Evolutionary conservation across 768 basidiomycete genomes (phyloP).

Genomic region (Mycena epipterygia): DNA sequence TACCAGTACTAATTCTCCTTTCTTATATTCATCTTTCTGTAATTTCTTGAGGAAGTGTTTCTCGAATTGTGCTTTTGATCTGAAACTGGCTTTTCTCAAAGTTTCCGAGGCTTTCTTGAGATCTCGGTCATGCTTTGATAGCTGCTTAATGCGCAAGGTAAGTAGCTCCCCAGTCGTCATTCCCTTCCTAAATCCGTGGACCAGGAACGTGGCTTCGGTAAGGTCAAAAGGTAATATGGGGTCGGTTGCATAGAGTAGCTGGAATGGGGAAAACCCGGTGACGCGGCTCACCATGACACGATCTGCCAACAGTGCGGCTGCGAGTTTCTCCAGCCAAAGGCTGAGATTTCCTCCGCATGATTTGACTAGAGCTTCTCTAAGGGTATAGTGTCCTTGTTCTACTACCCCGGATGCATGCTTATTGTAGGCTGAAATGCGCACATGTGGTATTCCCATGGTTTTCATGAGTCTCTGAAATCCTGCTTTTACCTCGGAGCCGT

Average conservation of each 20-base stretch:
- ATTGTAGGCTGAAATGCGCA: background rate
- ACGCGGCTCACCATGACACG: slow-evolving; percentile 25
- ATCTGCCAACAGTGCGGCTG: slow-evolving; percentile 29
- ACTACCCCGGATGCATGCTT: too few species aligned
- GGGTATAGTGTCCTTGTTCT: too few species aligned
- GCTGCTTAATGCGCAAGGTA: slow-evolving; percentile 40
- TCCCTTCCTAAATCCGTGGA: slow-evolving; percentile 30
- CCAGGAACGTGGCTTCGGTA: slow-evolving; percentile 45
- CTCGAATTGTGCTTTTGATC: slow-evolving; percentile 42
- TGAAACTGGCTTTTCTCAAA: slow-evolving; percentile 35
- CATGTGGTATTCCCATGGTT: background rate
- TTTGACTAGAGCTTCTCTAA: too few species aligned
- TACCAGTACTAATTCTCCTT: background rate
- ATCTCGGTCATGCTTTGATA: slow-evolving; percentile 39
- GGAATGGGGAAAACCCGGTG: too few species aligned
- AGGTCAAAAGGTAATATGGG: slow-evolving; percentile 46
- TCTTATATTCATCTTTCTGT: background rate
- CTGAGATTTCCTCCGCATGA: slow-evolving; percentile 8
- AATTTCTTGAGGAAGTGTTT: slow-evolving; percentile 2
- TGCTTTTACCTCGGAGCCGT: background rate
- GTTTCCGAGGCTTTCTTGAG: slow-evolving; percentile 32
- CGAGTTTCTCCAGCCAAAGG: slow-evolving; percentile 22
- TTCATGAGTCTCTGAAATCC: background rate
- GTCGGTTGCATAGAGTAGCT: background rate
- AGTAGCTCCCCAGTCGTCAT: slow-evolving; percentile 39